Base-by-base conservation (phyloP, 2,329 filamentous ascomycete species). In the Ustulina deusta region DNA sequence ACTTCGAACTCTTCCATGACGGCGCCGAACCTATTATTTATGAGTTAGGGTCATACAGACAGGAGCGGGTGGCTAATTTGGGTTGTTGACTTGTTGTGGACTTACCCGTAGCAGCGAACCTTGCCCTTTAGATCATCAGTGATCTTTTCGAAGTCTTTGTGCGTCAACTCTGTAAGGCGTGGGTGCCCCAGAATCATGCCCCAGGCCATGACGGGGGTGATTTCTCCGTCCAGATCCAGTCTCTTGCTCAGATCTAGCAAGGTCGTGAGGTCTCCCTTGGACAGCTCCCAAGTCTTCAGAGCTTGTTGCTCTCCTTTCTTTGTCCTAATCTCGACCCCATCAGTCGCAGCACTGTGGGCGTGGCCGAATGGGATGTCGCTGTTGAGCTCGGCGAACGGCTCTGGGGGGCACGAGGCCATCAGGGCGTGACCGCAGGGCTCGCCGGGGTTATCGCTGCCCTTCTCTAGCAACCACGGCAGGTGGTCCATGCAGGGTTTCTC, bases 131-230 rank as follows among this genome's bases (percentile, higher is more conserved):
- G 84, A 65, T 93, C 92, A 58, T 90, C 89, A 58, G 91, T 89
- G 72, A 97, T 84, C 69, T 83, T 86, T 73, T 86, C 84, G 73
- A 97, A 89, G 75, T 97, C 93, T 44, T 88, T 85, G 59, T 82
- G 79, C 17, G 83, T 88, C 71, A 97, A 81, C 72, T 91, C 88
- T 5, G 78, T 77, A 70, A 94, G 89, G 69, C 91, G 85, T 42
- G 91, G 88, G 79, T 96, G 90, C 52, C 85, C 86, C 69, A 93
- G 83, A 57, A 98, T 86, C 81, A 93, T 91, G 57, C 93, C 91
- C 89, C 96, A 95, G 0, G 94, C 94, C 93, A 97, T 97, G 72
- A 97, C 92, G 0, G 96, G 96, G 20, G 95, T 98, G 75, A 98
- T 93, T 81, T 97, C 93, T 60, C 93, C 93, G 69, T 96, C 93